These are phyloP conservation scores for Wickerhamiella brachini DNA, from an alignment of 805 yeast species.

Conservation along the genomic window DNA sequence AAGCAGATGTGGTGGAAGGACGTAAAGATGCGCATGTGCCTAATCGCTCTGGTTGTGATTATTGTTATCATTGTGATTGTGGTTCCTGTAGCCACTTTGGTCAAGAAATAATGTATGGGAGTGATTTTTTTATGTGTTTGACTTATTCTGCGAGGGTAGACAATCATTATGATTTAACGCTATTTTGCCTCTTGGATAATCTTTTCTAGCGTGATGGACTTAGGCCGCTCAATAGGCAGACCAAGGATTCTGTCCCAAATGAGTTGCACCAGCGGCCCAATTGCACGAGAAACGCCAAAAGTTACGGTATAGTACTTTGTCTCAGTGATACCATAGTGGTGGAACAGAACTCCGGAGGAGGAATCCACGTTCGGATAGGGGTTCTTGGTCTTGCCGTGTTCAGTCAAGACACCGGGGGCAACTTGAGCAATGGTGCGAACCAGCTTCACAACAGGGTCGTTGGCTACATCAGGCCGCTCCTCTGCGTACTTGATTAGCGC, in stretches of 20 bases:
- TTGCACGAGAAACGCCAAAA: slow-evolving; percentile 70
- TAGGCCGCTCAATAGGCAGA: slow-evolving; percentile 72
- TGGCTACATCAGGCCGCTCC: slow-evolving; percentile 37
- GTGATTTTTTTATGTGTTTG: not conserved
- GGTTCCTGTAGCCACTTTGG: slow-evolving; percentile 89
- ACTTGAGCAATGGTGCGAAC: slow-evolving; percentile 52
- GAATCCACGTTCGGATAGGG: slow-evolving; percentile 81
- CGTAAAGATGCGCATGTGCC: slow-evolving; percentile 87
- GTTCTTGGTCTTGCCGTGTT: slow-evolving; percentile 77
- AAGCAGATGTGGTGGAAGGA: slow-evolving; percentile 99
- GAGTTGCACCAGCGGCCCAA: slow-evolving; percentile 68
- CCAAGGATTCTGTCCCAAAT: slow-evolving; percentile 69
- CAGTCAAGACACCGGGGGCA: slow-evolving; percentile 60
- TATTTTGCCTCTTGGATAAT: slow-evolving; percentile 15
- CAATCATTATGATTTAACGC: no score
- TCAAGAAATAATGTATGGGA: slow-evolving; percentile 22
- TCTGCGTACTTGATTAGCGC: slow-evolving; percentile 53
- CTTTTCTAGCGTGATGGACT: slow-evolving; percentile 36
- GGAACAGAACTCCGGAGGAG: slow-evolving; percentile 62
- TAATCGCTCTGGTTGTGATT: slow-evolving; percentile 63
- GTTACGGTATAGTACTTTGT: slow-evolving; percentile 64
- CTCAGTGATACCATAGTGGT: slow-evolving; percentile 67
- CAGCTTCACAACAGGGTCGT: slow-evolving; percentile 51
- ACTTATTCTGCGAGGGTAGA: not conserved
- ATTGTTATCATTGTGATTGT: slow-evolving; percentile 72